phyloP scores from a whole-genome alignment of 306 rosid genomes.

The Vigna mungo region DNA sequence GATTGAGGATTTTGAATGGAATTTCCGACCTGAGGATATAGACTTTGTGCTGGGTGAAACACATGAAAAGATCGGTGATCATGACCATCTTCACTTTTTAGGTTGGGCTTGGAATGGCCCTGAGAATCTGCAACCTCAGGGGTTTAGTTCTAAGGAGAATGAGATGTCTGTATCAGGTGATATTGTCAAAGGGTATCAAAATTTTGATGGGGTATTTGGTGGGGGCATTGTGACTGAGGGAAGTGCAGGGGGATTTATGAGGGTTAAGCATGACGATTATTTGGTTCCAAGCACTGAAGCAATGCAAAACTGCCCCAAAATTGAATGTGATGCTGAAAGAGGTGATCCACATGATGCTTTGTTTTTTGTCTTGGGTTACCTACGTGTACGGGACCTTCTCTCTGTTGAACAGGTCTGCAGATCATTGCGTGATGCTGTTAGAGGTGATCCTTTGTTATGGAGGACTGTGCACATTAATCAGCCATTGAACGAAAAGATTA shows the following conservation, averaged over 20 bases:
- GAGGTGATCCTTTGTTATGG: slow-evolving; percentile 70
- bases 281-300: slow-evolving; percentile 35
- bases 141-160: slow-evolving; percentile 29
- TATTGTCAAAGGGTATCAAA: slow-evolving; percentile 42
- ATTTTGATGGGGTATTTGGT: slow-evolving; percentile 28
- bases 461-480: slow-evolving; percentile 56
- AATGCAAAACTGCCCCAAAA: slow-evolving; percentile 23
- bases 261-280: slow-evolving; percentile 31
- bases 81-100: slow-evolving; percentile 46
- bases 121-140: slow-evolving; percentile 43
- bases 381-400: slow-evolving; percentile 70
- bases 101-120: slow-evolving; percentile 59
- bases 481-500: slow-evolving; percentile 55
- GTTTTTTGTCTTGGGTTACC: slow-evolving; percentile 58
- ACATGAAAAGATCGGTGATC: slow-evolving; percentile 41
- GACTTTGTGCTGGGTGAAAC: slow-evolving; percentile 50
- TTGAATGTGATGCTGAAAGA: slow-evolving; percentile 35
- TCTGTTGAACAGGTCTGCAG: slow-evolving; percentile 64
- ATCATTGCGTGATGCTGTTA: slow-evolving; percentile 55
- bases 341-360: slow-evolving; percentile 70
- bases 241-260: slow-evolving; percentile 40
- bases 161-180: slow-evolving; percentile 46
- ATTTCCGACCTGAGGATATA: slow-evolving; percentile 40
- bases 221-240: slow-evolving; percentile 40
- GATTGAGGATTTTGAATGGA: slow-evolving; percentile 53